Evolutionary conservation across 768 basidiomycete species (phyloP).

Genomic region (Pleurotus djamor): DNA sequence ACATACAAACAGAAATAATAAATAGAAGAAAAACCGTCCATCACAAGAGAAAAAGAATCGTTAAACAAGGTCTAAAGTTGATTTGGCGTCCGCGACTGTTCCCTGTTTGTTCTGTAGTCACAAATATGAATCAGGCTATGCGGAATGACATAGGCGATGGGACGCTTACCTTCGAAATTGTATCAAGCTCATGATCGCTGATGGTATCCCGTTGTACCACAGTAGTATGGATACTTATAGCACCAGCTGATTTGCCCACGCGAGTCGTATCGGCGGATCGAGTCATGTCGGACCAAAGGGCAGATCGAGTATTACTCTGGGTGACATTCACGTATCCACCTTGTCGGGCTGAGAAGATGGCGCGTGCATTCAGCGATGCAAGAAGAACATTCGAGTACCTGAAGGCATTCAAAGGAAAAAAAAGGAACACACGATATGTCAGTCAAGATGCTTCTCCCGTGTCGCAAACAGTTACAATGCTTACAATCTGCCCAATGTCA

Average conservation of each 20-base stretch:
- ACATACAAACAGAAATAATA: neutral
- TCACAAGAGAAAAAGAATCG: neutral
- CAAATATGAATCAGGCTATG: neutral
- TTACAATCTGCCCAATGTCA: conserved; percentile 5
- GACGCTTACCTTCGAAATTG: neutral
- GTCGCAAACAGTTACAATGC: neutral
- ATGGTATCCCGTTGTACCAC: neutral
- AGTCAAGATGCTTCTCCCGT: neutral
- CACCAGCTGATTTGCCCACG: neutral
- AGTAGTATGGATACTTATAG: neutral
- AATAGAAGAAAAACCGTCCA: neutral
- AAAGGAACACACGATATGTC: neutral
- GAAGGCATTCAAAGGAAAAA: neutral
- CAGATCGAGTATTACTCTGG: conserved; percentile 7
- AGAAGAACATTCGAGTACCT: conserved; percentile 10
- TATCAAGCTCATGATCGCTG: neutral
- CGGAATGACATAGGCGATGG: neutral
- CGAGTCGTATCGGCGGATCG: neutral
- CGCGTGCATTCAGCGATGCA: conserved; percentile 7
- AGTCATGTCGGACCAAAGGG: conserved; percentile 9
- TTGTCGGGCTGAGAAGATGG: neutral
- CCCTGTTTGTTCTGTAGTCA: neutral
- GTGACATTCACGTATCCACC: neutral
- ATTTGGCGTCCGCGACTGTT: neutral
- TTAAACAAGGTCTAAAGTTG: neutral